Evolutionary conservation across 2,329 filamentous ascomycete species (phyloP).

Genomic region (Diaporthe vexans): DNA sequence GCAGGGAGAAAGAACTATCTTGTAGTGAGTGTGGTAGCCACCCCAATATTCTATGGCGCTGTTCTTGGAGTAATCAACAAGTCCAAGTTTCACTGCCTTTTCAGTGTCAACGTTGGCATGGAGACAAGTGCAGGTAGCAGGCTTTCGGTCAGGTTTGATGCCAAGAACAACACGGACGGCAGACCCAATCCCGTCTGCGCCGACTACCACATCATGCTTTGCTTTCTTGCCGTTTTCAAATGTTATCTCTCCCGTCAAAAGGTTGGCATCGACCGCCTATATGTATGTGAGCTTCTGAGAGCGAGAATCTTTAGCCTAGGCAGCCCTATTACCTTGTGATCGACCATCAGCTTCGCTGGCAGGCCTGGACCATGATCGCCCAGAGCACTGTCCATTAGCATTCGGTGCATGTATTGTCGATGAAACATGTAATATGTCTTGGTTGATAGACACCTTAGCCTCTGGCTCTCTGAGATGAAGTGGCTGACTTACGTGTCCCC

Average conservation of each 20-base stretch:
- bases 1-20: not conserved
- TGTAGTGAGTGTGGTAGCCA: slow-evolving; percentile 4
- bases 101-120: not conserved
- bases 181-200: not conserved
- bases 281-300: no score
- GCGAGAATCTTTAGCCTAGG: no score
- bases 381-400: not conserved
- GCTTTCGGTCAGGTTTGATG: not conserved
- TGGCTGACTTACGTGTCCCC: not conserved
- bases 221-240: not conserved
- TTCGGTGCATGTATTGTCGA: not conserved
- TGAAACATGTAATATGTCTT: not conserved
- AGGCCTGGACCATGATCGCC: not conserved
- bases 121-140: not conserved
- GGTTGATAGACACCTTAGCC: no score
- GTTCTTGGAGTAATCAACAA: slow-evolving; percentile 11
- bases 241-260: not conserved
- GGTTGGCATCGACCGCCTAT: not conserved
- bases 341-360: not conserved
- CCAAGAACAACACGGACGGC: not conserved
- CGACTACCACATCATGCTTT: not conserved
- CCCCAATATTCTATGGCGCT: slow-evolving; percentile 10
- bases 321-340: not conserved
- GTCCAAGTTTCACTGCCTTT: not conserved
- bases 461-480: no score